These are phyloP conservation scores for Posidonia australis DNA, from an alignment of 106 monocot genomes.

Conservation along the genomic window DNA sequence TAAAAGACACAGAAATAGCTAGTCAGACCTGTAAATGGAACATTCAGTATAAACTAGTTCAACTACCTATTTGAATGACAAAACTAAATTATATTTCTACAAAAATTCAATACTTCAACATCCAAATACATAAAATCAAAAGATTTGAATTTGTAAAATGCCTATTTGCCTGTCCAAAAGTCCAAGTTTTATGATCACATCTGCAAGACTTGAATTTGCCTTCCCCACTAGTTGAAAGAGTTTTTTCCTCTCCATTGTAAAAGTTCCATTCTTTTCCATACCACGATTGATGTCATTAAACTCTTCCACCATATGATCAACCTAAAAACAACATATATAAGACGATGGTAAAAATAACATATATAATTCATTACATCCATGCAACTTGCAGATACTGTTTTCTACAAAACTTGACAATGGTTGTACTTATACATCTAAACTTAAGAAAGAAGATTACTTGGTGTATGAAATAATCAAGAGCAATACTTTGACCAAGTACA, in stretches of 20 bases:
- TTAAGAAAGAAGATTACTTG: constrained; percentile 33
- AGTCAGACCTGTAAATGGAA: too few species aligned
- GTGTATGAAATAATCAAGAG: constrained; percentile 67
- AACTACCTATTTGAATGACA: too few species aligned
- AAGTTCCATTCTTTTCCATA: constrained; percentile 81
- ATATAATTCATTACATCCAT: neutral
- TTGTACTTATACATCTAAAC: neutral
- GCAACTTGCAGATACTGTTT: too few species aligned
- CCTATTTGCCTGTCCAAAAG: constrained; percentile 66
- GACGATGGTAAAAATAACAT: too few species aligned
- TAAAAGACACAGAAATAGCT: too few species aligned
- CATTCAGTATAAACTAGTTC: too few species aligned
- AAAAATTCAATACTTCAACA: too few species aligned
- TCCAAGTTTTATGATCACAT: constrained; percentile 75
- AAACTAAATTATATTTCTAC: too few species aligned
- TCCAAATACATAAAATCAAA: too few species aligned
- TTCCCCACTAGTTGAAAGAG: constrained; percentile 85
- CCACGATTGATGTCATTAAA: constrained; percentile 79
- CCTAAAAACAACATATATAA: constrained; percentile 24
- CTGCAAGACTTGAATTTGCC: constrained; percentile 80
- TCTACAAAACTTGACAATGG: neutral
- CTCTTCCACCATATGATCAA: constrained; percentile 86
- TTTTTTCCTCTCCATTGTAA: constrained; percentile 76
- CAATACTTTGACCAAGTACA: constrained; percentile 85
- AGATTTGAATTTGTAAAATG: too few species aligned